These are phyloP conservation scores for Leishmania major DNA, from an alignment of 208 protist genomes.

Conservation along the genomic window DNA sequence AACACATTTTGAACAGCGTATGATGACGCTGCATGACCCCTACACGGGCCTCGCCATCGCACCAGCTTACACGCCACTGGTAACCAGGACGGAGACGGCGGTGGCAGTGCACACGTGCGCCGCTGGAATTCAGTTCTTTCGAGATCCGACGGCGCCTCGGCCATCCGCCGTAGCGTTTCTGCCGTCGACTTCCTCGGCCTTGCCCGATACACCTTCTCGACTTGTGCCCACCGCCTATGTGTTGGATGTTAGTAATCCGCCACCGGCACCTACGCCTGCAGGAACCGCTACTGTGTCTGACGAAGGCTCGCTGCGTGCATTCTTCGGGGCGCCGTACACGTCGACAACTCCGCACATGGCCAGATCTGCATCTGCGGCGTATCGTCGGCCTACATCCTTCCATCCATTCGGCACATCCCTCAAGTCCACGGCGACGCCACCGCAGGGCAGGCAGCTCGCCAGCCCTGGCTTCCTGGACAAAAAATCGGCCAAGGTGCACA, in stretches of 20 bases:
- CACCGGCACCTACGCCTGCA: neutral
- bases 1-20: neutral
- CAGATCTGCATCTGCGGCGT: neutral
- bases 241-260: neutral
- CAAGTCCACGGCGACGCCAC: neutral
- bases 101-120: constrained; percentile 15
- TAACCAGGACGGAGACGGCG: neutral
- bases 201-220: neutral
- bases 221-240: neutral
- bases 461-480: neutral
- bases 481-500: neutral
- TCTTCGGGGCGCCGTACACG: neutral
- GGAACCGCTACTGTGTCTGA: neutral
- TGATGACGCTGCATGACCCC: constrained; percentile 9
- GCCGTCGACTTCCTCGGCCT: neutral
- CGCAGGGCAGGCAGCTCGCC: neutral
- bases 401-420: neutral
- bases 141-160: constrained; percentile 25
- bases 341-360: neutral
- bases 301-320: constrained; percentile 2
- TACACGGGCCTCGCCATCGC: constrained; percentile 25
- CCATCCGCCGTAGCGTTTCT: constrained; percentile 7
- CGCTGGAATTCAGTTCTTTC: constrained; percentile 28
- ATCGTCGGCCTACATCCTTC: constrained; percentile 14
- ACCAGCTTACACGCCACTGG: neutral